Evolutionary conservation across 345 rosid species (phyloP).

Genomic region (Lepidium didymum): DNA sequence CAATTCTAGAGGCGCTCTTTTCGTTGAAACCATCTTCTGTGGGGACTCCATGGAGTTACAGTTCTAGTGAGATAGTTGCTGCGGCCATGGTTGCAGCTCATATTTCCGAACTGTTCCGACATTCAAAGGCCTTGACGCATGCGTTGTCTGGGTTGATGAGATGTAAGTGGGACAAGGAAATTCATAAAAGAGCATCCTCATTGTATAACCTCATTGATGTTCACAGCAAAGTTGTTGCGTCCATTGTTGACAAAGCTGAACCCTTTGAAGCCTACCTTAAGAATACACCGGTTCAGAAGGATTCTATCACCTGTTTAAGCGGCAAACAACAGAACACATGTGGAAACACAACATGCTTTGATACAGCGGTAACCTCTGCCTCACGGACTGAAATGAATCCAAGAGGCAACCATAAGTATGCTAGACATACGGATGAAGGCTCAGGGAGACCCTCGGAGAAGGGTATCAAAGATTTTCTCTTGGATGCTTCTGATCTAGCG

Average conservation of each 20-base stretch:
- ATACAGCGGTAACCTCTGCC: slow-evolving; percentile 37
- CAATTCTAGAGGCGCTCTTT: slow-evolving; percentile 90
- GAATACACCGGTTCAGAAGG: slow-evolving; percentile 60
- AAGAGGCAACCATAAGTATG: slow-evolving; percentile 39
- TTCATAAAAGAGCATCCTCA: slow-evolving; percentile 71
- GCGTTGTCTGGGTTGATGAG: slow-evolving; percentile 79
- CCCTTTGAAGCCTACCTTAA: slow-evolving; percentile 71
- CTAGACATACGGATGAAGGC: slow-evolving; percentile 38
- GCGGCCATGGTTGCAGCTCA: slow-evolving; percentile 99
- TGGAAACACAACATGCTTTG: slow-evolving; percentile 31
- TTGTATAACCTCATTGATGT: slow-evolving; percentile 86
- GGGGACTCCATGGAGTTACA: slow-evolving; percentile 90
- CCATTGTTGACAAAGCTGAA: slow-evolving; percentile 89
- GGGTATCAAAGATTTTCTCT: slow-evolving; percentile 51
- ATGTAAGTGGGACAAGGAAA: slow-evolving; percentile 90
- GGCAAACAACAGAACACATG: slow-evolving; percentile 40
- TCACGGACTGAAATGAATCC: slow-evolving; percentile 37
- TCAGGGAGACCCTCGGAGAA: slow-evolving; percentile 49
- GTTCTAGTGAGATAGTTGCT: slow-evolving; percentile 94
- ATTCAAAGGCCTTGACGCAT: slow-evolving; percentile 84
- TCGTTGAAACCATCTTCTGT: slow-evolving; percentile 88
- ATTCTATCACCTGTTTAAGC: slow-evolving; percentile 34
- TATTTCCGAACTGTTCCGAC: slow-evolving; percentile 82
- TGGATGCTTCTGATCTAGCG: slow-evolving; percentile 95
- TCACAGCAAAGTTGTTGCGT: slow-evolving; percentile 92